Evolutionary conservation across 352 stramenopile species (phyloP), one percentile per base, ranked within the genome.

Genomic region (Globisporangium barbulae): DNA sequence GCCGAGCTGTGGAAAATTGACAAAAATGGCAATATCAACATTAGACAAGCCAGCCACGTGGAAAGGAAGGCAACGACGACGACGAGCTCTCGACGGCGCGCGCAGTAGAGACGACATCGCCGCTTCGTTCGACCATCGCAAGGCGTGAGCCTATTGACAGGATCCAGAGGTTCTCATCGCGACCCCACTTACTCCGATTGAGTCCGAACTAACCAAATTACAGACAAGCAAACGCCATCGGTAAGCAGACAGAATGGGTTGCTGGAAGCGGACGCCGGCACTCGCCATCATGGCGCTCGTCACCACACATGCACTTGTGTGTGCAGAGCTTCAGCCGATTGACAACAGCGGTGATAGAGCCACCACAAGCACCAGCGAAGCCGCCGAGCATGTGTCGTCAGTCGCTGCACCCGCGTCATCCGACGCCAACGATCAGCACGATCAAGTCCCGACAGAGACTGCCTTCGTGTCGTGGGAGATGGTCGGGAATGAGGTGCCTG

Each of bases 401-500:
- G 28, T n/a, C 25, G 30, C 45, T 19, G 17, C 45, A 55, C n/a
- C 21, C 47, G 19, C 30, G 13, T 22, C 30, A 2, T 21, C 17
- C 31, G 12, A 2, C 19, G 8, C 12, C 41, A 28, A 6, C 15
- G 28, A 9, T 6, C 37, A 50, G 13, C 17, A 31, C n/a, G 42
- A 62, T 31, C 41, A 22, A 53, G 28, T 12, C n/a, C 3, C 44
- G 5, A 13, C 9, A 0, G 57, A 49, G n/a, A 31, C 31, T 21
- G 31, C n/a, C 1, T 55, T 63, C 7, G 31, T 35, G 31, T 63
- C 58, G 58, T 63, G 58, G 58, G 45, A 63, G 12, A 31, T 63
- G n/a, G 8, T n/a, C 30, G 58, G 50, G n/a, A 53, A 63, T 22
- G 58, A 56, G 17, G 21, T 13, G 6, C 28, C 35, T 37, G 45